Evolutionary conservation across 108 stramenopile genomes (phyloP), one percentile per base, ranked within the genome.

Genomic region (Stephanodiscus triporus): DNA sequence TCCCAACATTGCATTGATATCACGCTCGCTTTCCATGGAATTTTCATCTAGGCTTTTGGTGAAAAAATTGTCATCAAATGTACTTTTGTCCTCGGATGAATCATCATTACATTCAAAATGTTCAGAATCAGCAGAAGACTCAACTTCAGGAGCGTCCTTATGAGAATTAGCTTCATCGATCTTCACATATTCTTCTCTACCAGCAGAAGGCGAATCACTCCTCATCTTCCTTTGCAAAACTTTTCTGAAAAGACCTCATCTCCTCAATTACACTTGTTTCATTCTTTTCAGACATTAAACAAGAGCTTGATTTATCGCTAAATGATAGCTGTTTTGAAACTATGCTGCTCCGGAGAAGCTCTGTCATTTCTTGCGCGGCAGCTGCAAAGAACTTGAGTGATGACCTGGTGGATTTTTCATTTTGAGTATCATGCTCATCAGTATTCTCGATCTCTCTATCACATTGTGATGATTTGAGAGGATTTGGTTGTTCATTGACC

Each of bases 281-380:
- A 58, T 45, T 70, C 42, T n/a, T 58, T 47, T 43, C 53, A 24
- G 68, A 70, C 23, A 32, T 16, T 23, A 30, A 37, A 40, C 20
- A 51, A 37, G 67, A 67, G 45, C 37, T 32, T 24, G 60, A 53
- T n/a, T 68, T 62, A 59, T 67, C 66, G n/a, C 19, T 50, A 34
- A 20, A 2, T 10, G n/a, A 2, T 22, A 16, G 40, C 36, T 36
- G 45, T 58, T 64, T 67, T 20, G 64, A 38, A 20, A 54, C 20
- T 14, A 59, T 53, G n/a, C 63, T 70, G 4, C 57, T 63, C 43
- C 59, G 63, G 34, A 77, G 70, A 6, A 27, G 53, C 9, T 20
- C 47, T 47, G 69, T 20, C 69, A 77, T 77, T 30, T 77, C 56
- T 10, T 64, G 57, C 13, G 69, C 69, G 10, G 69, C 37, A 43